Conservation (phyloP, 1,139 yeast species). For the Suhomyces bribrorum region DNA sequence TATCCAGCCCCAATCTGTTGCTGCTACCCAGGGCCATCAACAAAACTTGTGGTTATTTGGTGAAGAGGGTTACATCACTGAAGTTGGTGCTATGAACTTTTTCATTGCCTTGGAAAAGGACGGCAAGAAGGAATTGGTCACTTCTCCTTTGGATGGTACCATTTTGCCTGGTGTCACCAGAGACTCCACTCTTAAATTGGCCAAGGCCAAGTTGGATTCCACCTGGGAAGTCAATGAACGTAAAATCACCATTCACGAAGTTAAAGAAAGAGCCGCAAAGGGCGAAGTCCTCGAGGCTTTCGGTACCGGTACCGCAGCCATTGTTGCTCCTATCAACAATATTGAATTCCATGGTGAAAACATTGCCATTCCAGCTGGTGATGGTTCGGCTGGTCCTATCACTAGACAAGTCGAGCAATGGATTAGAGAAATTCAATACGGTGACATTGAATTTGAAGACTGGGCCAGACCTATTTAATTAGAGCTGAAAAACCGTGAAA, state of each 20-base stretch:
- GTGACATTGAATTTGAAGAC: slow-evolving; percentile 21
- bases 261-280: slow-evolving; percentile 33
- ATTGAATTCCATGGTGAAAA: slow-evolving; percentile 36
- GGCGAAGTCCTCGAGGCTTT: slow-evolving; percentile 44
- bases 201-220: slow-evolving; percentile 68
- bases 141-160: slow-evolving; percentile 97
- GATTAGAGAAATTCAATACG: slow-evolving; percentile 39
- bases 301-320: slow-evolving; percentile 45
- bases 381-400: slow-evolving; percentile 24
- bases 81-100: slow-evolving; percentile 97
- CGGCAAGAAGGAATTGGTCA: slow-evolving; percentile 88
- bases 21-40: slow-evolving; percentile 86
- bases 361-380: slow-evolving; percentile 30
- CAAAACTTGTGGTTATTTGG: slow-evolving; percentile 97
- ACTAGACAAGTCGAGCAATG: slow-evolving; percentile 29
- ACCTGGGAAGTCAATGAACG: slow-evolving; percentile 58
- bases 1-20: slow-evolving; percentile 82
- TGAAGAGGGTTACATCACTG: slow-evolving; percentile 84
- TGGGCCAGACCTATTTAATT: slow-evolving; percentile 18
- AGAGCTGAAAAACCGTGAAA: too few relatives aligned
- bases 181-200: slow-evolving; percentile 77
- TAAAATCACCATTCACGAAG: slow-evolving; percentile 37
- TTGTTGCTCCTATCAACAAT: slow-evolving; percentile 38
- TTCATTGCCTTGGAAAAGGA: slow-evolving; percentile 78
- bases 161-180: slow-evolving; percentile 96